Base-by-base conservation (phyloP, 2,329 filamentous ascomycete species). In the Salinomyces thailandicus region DNA sequence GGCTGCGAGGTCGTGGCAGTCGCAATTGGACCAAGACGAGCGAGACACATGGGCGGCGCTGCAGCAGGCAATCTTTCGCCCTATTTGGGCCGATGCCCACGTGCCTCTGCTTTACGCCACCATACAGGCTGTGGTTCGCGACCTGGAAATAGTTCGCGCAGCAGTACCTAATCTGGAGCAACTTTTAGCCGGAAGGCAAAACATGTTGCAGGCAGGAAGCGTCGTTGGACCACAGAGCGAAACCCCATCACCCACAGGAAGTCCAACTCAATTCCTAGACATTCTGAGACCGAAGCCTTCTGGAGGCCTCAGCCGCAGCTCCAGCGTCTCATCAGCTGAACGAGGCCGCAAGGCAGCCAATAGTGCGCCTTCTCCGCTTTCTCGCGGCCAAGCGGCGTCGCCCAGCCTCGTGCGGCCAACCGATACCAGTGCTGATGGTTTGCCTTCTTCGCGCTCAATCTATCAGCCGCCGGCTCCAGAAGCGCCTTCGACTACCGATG, bases 121-220 rank as follows among this genome's bases (percentile, higher is more conserved):
- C 22, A 50, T 73, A 11, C 54, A 61, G 33, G 51, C 52, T 20
- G 54, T 72, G 2, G 52, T 60, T 27, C 22, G 46, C 5, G 63
- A 72, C 51, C 49, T 71, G 18, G 51, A 61, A 17, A 50, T 47
- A 13, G 61, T 71, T 17, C 61, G 66, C 27, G 47, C 52, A 19
- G 59, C 61, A 18, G 59, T 71, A 5, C 60, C 61, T 4, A 65
- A 66, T 36, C 61, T 70, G 40, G 64, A 69, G 38, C 61, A 63
- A 14, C 61, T 69, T 31, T 56, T 72, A 14, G 55, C 61, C 2
- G 66, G 62, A 32, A 61, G 69, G 18, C 69, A 70, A 43, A 61
- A 64, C 33, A 67, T 68, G 24, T 67, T 73, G 35, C 61, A 60
- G 33, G 62, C 67, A 19, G 58, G 66, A 18, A 62, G 64, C 15